Evolutionary conservation across 352 stramenopile genomes (phyloP), one percentile per base, ranked within the genome.

Genomic region (Pelagophyceae sp.): DNA sequence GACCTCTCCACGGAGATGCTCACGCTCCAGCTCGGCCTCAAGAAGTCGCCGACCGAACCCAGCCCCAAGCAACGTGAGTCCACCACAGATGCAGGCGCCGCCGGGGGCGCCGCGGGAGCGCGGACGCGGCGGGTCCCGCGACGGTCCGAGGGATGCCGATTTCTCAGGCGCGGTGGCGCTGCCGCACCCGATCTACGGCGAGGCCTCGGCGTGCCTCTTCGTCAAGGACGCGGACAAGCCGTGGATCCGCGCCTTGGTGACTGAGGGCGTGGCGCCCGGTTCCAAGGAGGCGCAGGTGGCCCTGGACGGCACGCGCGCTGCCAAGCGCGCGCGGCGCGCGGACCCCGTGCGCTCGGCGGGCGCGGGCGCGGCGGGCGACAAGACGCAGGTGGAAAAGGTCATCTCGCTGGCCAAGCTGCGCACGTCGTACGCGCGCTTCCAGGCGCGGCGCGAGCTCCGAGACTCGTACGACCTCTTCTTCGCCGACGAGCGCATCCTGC

Each of bases 401-500:
- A 35, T 70, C 17, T 20, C 74, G 11, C 27, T 83, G 35, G 33
- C 77, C 37, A 82, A 82, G 38, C 64, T 83, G 29, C 64, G 80
- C 19, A 83, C 75, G 33, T 69, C 77, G 32, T 83, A 83, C 72
- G 72, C 40, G 35, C 61, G 76, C 25, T 84, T 80, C 78, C 76
- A 80, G n/a, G 70, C 77, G 27, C 60, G 60, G 35, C 63, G 72
- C 38, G 65, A 77, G 38, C 78, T 92, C 0, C 63, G 90, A 6
- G 70, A 77, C 50, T 77, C 83, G 72, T 93, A 89, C 76, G 87
- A 92, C 78, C 50, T 91, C 45, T 94, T 94, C 80, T 84, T 93
- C 72, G 86, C 86, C 15, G 90, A 94, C 80, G 89, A 94, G 81
- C 81, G 90, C 32, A 93, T 94, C 78, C 78, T 93, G 37, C 87